phyloP scores from a whole-genome alignment of 2,329 filamentous ascomycete genomes.

The Diplocarpon mali region DNA sequence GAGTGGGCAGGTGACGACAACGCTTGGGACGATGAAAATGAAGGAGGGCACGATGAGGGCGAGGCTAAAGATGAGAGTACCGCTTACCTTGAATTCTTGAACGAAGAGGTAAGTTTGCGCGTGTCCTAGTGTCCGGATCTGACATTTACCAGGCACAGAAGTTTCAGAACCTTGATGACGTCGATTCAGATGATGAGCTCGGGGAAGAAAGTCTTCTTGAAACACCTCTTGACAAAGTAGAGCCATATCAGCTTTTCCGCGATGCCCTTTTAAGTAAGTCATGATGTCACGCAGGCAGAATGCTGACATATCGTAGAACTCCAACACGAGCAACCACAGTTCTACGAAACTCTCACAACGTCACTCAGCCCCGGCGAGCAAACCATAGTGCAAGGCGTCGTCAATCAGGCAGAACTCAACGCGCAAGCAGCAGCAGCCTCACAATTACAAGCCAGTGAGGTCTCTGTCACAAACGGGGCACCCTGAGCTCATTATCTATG shows the following conservation, averaged over 20 bases:
- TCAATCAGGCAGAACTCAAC: slow-evolving; percentile 32
- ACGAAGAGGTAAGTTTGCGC: slow-evolving; percentile 58
- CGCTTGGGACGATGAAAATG: slow-evolving; percentile 63
- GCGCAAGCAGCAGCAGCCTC: slow-evolving; percentile 15
- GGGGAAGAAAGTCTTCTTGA: slow-evolving; percentile 90
- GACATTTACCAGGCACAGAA: slow-evolving; percentile 57
- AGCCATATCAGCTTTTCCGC: slow-evolving; percentile 87
- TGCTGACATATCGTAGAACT: slow-evolving; percentile 45
- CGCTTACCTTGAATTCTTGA: slow-evolving; percentile 91
- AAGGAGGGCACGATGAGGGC: slow-evolving; percentile 34
- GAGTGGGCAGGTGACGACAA: slow-evolving; percentile 73
- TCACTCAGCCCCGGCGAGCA: slow-evolving; percentile 75
- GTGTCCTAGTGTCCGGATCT: background rate
- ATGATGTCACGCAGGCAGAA: background rate
- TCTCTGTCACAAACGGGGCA: slow-evolving; percentile 19
- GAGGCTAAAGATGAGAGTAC: slow-evolving; percentile 48
- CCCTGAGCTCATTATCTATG: slow-evolving; percentile 9
- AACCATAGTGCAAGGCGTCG: slow-evolving; percentile 64
- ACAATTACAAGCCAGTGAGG: slow-evolving; percentile 9
- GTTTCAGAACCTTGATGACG: slow-evolving; percentile 58
- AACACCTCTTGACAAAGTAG: slow-evolving; percentile 87
- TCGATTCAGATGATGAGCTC: slow-evolving; percentile 75
- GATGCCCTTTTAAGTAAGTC: slow-evolving; percentile 66
- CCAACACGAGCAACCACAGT: slow-evolving; percentile 81
- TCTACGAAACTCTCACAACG: slow-evolving; percentile 71